Evolutionary conservation across 306 rosid genomes (phyloP).

Genomic region (Cicer bijugum): DNA sequence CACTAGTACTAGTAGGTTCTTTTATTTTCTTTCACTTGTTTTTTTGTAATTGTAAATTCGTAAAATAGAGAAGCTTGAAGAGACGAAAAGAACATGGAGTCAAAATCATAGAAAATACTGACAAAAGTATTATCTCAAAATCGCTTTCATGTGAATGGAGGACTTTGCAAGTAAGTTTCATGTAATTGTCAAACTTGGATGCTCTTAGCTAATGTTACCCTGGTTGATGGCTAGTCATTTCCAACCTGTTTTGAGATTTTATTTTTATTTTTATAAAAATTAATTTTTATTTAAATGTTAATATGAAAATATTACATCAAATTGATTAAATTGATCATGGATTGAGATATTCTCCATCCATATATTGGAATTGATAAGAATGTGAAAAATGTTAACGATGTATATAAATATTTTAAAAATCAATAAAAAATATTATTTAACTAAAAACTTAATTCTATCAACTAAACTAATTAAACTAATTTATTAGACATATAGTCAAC

Average conservation of each 20-base stretch:
- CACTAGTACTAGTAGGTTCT: not conserved
- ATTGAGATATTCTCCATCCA: too few species aligned
- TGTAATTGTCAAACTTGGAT: constrained; percentile 2
- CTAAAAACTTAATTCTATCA: too few species aligned
- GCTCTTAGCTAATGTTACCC: not conserved
- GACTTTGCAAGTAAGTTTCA: not conserved
- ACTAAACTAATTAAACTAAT: too few species aligned
- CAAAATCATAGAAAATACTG: not conserved
- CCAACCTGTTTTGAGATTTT: not conserved
- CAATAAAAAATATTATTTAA: too few species aligned
- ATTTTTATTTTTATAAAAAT: too few species aligned
- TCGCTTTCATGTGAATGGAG: not conserved
- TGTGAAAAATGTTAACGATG: too few species aligned
- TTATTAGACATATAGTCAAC: too few species aligned
- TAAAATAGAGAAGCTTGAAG: not conserved
- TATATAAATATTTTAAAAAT: too few species aligned
- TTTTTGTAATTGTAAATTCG: not conserved
- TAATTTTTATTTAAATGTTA: too few species aligned
- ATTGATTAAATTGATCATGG: too few species aligned
- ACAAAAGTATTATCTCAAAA: not conserved
- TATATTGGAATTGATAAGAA: too few species aligned
- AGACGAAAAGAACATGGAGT: not conserved
- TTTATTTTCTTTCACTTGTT: not conserved
- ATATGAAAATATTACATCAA: too few species aligned
- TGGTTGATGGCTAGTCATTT: not conserved